Evolutionary conservation across 371 early-diverging fungal genomes (phyloP).

Genomic region (Mortierella polycephala): DNA sequence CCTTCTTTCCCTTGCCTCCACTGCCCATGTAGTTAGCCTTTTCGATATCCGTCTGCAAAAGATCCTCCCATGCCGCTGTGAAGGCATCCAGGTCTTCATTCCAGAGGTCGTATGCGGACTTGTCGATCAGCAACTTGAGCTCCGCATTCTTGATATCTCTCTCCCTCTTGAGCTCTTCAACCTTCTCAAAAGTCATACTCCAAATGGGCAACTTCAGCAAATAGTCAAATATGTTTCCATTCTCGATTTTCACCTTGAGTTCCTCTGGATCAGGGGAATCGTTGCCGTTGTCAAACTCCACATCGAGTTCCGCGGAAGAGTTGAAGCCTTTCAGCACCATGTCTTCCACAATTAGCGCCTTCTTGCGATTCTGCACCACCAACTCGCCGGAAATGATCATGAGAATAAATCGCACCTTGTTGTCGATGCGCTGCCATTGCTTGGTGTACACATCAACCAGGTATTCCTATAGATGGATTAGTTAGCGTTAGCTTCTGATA

Average conservation of each 20-base stretch:
- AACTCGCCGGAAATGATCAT: conserved; percentile 92
- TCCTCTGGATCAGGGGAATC: conserved; percentile 63
- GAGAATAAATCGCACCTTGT: conserved; percentile 94
- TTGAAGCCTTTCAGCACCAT: conserved; percentile 79
- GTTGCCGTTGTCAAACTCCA: conserved; percentile 39
- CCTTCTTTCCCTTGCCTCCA: conserved; percentile 34
- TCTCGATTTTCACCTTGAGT: conserved; percentile 53
- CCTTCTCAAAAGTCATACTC: conserved; percentile 93
- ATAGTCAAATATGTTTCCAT: conserved; percentile 87
- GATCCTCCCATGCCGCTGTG: conserved; percentile 79
- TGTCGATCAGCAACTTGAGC: conserved; percentile 75
- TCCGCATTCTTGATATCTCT: conserved; percentile 75
- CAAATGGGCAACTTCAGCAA: conserved; percentile 94
- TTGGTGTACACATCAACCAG: conserved; percentile 77
- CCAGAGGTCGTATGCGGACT: conserved; percentile 92
- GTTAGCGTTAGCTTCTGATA: not conserved
- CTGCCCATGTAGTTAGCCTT: conserved; percentile 39
- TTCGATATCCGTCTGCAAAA: conserved; percentile 45
- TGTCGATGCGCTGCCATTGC: conserved; percentile 85
- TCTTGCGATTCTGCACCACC: conserved; percentile 89
- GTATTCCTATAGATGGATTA: conserved; percentile 59
- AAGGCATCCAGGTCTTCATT: conserved; percentile 87
- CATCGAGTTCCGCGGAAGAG: conserved; percentile 67
- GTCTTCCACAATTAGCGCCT: conserved; percentile 82
- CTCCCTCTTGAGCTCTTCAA: conserved; percentile 84